phyloP scores from a whole-genome alignment of 1,139 yeast species.

The Candida anutae region DNA sequence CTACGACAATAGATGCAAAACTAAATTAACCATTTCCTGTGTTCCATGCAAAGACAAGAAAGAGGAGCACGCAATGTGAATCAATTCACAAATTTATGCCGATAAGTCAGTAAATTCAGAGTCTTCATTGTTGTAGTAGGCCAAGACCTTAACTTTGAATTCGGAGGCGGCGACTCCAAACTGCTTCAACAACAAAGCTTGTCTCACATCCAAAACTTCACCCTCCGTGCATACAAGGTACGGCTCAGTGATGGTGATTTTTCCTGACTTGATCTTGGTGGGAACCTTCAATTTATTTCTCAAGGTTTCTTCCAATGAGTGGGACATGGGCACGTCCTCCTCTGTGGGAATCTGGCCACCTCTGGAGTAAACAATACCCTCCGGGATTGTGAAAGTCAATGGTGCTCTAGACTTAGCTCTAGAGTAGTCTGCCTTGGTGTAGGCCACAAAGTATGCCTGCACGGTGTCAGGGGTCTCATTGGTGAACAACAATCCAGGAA shows the following conservation, averaged over 20 bases:
- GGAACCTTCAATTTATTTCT: conserved; percentile 88
- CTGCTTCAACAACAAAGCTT: conserved; percentile 85
- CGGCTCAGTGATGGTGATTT: conserved; percentile 68
- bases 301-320: conserved; percentile 86
- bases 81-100: too few relatives aligned
- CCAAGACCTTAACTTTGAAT: conserved; percentile 73
- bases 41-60: too few relatives aligned
- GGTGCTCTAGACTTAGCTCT: conserved; percentile 86
- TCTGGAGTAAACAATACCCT: conserved; percentile 84
- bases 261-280: conserved; percentile 83
- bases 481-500: conserved; percentile 83
- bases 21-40: too few relatives aligned
- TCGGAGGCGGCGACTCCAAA: conserved; percentile 94
- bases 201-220: conserved; percentile 77
- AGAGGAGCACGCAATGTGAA: too few relatives aligned
- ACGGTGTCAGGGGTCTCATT: conserved; percentile 81
- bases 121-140: conserved; percentile 60
- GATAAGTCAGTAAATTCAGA: conserved; percentile 22
- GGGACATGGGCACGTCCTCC: conserved; percentile 95
- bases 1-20: too few relatives aligned
- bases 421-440: conserved; percentile 73
- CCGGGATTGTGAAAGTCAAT: conserved; percentile 76
- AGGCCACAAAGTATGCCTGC: conserved; percentile 72
- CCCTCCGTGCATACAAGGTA: conserved; percentile 77
- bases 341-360: conserved; percentile 88